A percentile compares a stretch with the other conserved stretches of the same genome.
These are phyloP conservation scores for Nematocida sp. DNA, from an alignment of 371 early-diverging fungal genomes.

Conservation along the genomic window DNA sequence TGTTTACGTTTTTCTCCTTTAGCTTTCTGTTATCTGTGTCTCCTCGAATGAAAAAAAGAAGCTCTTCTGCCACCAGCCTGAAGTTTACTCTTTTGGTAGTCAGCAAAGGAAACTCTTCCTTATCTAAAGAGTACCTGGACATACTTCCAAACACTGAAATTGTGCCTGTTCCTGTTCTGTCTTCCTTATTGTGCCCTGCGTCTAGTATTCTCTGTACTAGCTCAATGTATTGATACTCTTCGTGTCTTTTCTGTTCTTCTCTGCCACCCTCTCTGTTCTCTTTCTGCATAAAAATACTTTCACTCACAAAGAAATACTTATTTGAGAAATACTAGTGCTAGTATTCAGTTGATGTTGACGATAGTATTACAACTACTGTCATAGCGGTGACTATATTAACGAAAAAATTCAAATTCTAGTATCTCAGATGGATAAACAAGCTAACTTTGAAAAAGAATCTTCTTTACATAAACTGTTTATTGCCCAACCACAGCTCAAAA, in stretches of 20 bases:
- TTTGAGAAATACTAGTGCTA: too few species aligned
- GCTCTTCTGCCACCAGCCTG: slow-evolving; percentile 83
- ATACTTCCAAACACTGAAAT: slow-evolving; percentile 82
- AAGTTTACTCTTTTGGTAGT: slow-evolving; percentile 90
- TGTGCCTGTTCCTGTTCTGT: slow-evolving; percentile 93
- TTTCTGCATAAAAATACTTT: neutral
- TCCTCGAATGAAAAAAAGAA: slow-evolving; percentile 89
- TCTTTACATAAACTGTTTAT: too few species aligned
- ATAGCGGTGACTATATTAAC: too few species aligned
- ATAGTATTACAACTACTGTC: too few species aligned
- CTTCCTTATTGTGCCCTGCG: slow-evolving; percentile 72
- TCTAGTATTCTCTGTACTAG: slow-evolving; percentile 74
- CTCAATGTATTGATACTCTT: slow-evolving; percentile 81
- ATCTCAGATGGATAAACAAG: too few species aligned
- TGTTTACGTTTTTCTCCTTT: slow-evolving; percentile 74
- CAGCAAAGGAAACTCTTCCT: slow-evolving; percentile 77
- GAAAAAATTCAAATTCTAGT: too few species aligned
- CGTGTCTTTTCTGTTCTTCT: slow-evolving; percentile 50
- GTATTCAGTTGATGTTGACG: too few species aligned
- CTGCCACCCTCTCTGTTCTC: neutral
- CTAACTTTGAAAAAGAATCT: too few species aligned
- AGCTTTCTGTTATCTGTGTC: slow-evolving; percentile 78
- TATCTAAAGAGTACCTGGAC: slow-evolving; percentile 75
- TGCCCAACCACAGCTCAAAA: too few species aligned
- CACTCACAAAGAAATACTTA: too few species aligned